Evolutionary conservation across 176 grass and related monocot species (phyloP), one percentile per base, ranked within the genome.

Genomic region (Avena atlantica): DNA sequence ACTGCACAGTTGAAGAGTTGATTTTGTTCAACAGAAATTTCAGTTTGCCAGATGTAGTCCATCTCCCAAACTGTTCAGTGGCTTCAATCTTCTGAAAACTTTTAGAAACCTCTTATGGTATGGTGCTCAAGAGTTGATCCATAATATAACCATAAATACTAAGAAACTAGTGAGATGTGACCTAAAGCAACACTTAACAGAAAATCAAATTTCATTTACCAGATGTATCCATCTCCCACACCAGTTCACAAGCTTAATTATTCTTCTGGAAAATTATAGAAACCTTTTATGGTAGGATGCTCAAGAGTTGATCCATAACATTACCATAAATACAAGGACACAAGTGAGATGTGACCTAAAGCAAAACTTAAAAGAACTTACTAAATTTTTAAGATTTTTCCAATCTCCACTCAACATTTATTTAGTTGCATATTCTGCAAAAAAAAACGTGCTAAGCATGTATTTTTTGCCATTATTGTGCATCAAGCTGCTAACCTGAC

Each of bases 301-400:
- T 59, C 36, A 70, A 69, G 56, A 23, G 49, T 40, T 74, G 55
- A 23, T 42, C 19, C 9, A 47, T 73, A 59, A 31, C 3, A 88
- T 20, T 70, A 10, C 12, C 59, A 68, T 58, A 55, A 63, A 80
- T 84, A 63, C 8, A 64, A 56, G 78, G 67, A 36, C 37, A 66
- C 3, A 48, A 40, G 19, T 56, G 20, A 81, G 9, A 81, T 25
- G 79, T 27, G 27, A 42, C 73, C 10, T 23, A 53, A 45, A 75
- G 69, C 19, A 84, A 61, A 71, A 16, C 8, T 64, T 6, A 27
- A 78, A 37, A 73, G 11, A 44, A 27, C 40, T 61, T 61, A 51
- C 4, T 25, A 44, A 80, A 56, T 59, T 19, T 58, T 8, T 12
- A 76, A 37, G n/a, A 20, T 31, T 65, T 65, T 27, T 1, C 3